Evolutionary conservation across 495 filamentous ascomycete species (phyloP).

Genomic region (Aspergillus sclerotiicarbonarius): DNA sequence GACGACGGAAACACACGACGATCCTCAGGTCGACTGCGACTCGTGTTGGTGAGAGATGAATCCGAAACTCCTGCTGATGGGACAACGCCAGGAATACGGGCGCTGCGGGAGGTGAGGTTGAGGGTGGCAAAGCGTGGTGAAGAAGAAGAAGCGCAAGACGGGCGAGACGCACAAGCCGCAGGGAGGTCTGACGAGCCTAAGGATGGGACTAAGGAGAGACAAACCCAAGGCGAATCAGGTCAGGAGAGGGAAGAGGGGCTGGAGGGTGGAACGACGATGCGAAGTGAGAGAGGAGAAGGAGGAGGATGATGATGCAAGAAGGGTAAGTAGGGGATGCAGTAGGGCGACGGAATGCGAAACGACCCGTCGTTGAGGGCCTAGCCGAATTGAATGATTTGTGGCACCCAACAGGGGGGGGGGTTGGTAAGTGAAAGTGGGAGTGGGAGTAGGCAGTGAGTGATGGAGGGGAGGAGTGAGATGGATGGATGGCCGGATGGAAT

Average conservation of each 20-base stretch:
- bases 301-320: not conserved
- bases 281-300: not conserved
- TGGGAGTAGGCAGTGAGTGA: not conserved
- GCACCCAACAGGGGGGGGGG: conserved; percentile 5
- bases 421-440: not conserved
- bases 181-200: not conserved
- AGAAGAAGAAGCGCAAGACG: not conserved
- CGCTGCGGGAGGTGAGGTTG: not conserved
- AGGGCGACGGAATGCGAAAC: not conserved
- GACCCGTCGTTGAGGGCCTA: conserved; percentile 1
- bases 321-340: not conserved
- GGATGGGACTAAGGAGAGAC: not conserved
- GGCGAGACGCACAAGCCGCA: conserved; percentile 7
- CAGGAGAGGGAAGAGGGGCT: conserved; percentile 8
- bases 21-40: not conserved
- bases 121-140: not conserved
- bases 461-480: not conserved
- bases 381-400: not conserved
- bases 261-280: not conserved
- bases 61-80: too few relatives aligned
- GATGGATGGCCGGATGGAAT: not conserved
- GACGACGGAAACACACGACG: not conserved
- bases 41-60: not conserved
- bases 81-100: too few relatives aligned
- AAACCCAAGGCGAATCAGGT: not conserved